phyloP scores from a whole-genome alignment of 169 alveolate genomes.

The Babesia ovis region DNA sequence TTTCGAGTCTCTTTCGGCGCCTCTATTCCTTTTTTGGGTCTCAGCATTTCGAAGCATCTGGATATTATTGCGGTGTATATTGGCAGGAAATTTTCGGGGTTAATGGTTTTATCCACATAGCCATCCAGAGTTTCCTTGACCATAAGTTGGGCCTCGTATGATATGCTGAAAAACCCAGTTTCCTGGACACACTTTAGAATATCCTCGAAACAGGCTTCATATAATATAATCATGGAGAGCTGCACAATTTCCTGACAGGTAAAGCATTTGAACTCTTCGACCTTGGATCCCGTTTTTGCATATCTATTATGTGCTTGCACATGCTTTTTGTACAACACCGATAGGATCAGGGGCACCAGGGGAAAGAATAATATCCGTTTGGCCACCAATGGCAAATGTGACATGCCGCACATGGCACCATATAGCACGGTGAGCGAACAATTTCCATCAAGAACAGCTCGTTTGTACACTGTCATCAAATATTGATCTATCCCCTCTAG shows the following conservation, averaged over 20 bases:
- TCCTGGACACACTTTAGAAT: constrained; percentile 50
- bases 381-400: constrained; percentile 53
- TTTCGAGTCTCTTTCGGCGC: not conserved
- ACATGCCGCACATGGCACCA: constrained; percentile 65
- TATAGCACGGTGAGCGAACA: constrained; percentile 50
- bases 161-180: constrained; percentile 46
- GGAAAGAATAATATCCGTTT: constrained; percentile 61
- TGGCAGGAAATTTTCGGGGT: constrained; percentile 57
- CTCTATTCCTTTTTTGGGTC: not conserved
- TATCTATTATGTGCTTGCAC: constrained; percentile 10
- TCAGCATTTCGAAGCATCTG: constrained; percentile 42
- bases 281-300: constrained; percentile 13
- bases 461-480: constrained; percentile 56
- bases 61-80: constrained; percentile 54
- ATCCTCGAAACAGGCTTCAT: constrained; percentile 64
- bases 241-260: constrained; percentile 60
- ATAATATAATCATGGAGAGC: constrained; percentile 38
- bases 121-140: constrained; percentile 62
- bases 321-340: constrained; percentile 48
- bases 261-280: constrained; percentile 42
- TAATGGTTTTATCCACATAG: constrained; percentile 33
- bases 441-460: constrained; percentile 26
- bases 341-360: constrained; percentile 53
- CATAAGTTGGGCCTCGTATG: constrained; percentile 57
- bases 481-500: constrained; percentile 59